A percentile compares a stretch with the other conserved stretches of the same genome.
Evolutionary conservation across 371 early-diverging fungal species (phyloP).

Genomic region (Dinochytrium kinnereticum): DNA sequence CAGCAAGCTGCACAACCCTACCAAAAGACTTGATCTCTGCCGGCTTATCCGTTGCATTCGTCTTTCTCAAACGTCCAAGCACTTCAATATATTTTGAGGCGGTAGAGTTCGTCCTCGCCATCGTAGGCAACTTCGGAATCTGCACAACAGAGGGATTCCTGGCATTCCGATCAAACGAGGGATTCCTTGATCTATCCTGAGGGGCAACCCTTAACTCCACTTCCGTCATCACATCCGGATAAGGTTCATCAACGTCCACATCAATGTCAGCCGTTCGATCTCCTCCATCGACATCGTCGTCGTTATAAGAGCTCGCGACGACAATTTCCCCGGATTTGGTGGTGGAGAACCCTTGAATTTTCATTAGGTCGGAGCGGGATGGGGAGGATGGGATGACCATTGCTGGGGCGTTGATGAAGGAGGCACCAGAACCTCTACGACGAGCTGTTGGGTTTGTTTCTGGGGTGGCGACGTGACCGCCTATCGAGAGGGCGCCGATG

Average conservation of each 20-base stretch:
- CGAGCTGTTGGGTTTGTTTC: not conserved
- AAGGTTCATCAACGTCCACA: not conserved
- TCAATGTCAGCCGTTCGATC: not conserved
- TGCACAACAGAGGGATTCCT: not conserved
- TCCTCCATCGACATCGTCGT: not conserved
- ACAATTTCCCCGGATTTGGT: slow-evolving; percentile 17
- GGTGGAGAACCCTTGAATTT: slow-evolving; percentile 14
- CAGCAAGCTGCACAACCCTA: slow-evolving; percentile 26
- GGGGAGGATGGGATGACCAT: slow-evolving; percentile 13
- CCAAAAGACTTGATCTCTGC: slow-evolving; percentile 21
- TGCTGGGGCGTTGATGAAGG: not conserved
- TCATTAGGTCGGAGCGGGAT: slow-evolving; percentile 9
- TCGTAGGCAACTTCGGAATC: slow-evolving; percentile 8
- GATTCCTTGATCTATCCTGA: not conserved
- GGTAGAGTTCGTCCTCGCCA: not conserved
- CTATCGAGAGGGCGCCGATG: slow-evolving; percentile 12
- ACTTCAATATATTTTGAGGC: not conserved
- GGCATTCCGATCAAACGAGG: not conserved
- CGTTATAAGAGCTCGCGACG: not conserved
- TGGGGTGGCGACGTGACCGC: slow-evolving; percentile 9
- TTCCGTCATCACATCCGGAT: not conserved
- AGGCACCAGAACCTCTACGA: slow-evolving; percentile 1
- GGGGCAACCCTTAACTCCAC: not conserved
- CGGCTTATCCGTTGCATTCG: not conserved
- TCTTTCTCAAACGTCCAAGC: not conserved